Percentiles rank a stretch among this genome's conserved stretches.
phyloP scores from a whole-genome alignment of 2,329 filamentous ascomycete genomes.

The Monilinia fructicola region DNA sequence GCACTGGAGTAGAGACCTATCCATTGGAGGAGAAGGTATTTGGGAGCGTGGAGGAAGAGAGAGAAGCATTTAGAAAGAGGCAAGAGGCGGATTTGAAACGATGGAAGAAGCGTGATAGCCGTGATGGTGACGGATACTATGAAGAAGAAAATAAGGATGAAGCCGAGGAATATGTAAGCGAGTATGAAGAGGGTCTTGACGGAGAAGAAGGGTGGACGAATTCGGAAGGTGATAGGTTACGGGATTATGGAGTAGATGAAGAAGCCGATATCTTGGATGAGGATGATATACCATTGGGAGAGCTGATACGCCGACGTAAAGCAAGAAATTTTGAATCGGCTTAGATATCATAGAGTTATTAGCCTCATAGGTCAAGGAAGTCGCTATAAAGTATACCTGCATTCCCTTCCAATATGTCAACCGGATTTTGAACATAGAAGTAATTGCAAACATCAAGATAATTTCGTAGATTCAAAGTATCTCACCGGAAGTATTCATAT shows the following conservation, averaged over 20 bases:
- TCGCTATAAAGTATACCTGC: too few relatives aligned
- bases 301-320: constrained; percentile 61
- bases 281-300: constrained; percentile 67
- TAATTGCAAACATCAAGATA: too few relatives aligned
- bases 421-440: too few relatives aligned
- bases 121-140: constrained; percentile 25
- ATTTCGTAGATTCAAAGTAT: too few relatives aligned
- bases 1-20: constrained; percentile 13
- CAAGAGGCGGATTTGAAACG: constrained; percentile 52
- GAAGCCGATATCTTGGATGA: constrained; percentile 60
- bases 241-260: constrained; percentile 79
- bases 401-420: too few relatives aligned
- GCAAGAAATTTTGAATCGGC: constrained; percentile 11
- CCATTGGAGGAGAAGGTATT: constrained; percentile 27
- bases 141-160: constrained; percentile 27
- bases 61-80: constrained; percentile 50
- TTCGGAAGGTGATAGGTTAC: constrained; percentile 69
- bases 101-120: constrained; percentile 31
- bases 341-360: neutral
- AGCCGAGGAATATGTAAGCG: constrained; percentile 39
- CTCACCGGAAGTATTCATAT: too few relatives aligned
- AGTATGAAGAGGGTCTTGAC: constrained; percentile 41
- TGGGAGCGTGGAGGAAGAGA: constrained; percentile 42
- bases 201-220: constrained; percentile 69
- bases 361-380: neutral